Evolutionary conservation across 177 flowering plant genomes (phyloP), one percentile per base, ranked within the genome.

Genomic region (Vitis hybrid): DNA sequence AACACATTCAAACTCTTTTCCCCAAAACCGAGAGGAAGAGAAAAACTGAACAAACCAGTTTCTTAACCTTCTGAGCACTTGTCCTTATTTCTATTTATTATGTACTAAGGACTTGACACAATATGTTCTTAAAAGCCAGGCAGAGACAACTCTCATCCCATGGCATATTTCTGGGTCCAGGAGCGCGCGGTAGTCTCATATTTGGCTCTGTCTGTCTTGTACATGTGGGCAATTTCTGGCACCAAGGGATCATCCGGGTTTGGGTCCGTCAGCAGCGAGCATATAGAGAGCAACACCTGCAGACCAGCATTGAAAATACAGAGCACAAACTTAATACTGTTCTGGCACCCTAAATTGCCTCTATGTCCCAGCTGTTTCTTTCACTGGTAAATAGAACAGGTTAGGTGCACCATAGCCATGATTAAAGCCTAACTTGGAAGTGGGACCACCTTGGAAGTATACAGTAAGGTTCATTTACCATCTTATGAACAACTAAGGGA

Each of bases 151-250:
- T 54, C 59, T 51, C 75, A 85, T n/a, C 84, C 84, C 90, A 83
- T 85, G 5, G 90, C 90, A 76, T 87, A 87, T 64, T 87, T 86
- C 78, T 86, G 88, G 71, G 86, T 86, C 90, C 88, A 86, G 72
- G 80, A 76, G 17, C 88, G 77, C 6, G 90, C 88, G 14, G 87
- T 87, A 30, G 69, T 56, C 79, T 85, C 88, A 50, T 87, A 85
- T 80, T 83, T 87, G 74, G 76, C 81, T 55, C 87, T 72, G 70
- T 87, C 90, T 26, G 76, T 83, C 83, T 87, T 87, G 80, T 85
- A 87, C 87, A 85, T 80, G 62, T 85, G 88, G 51, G 90, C 90
- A 59, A 86, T 86, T 73, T 87, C 90, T 1, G 88, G 89, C 26
- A 84, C 89, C 76, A 86, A 67, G 8, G 89, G 89, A 75, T 86